phyloP scores from a whole-genome alignment of 768 basidiomycete species.

The Boletus rubescentipes region DNA sequence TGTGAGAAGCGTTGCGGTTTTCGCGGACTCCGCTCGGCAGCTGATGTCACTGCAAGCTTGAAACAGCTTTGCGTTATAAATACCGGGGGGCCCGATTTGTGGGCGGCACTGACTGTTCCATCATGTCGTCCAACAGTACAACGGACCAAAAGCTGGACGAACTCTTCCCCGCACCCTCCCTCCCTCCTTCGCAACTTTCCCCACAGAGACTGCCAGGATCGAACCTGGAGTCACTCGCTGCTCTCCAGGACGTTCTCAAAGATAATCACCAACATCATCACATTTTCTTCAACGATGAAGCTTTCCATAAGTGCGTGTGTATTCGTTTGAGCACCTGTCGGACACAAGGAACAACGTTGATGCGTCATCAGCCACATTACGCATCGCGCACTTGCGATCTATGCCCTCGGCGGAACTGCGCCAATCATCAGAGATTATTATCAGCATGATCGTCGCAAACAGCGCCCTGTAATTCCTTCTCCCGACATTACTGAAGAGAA shows the following conservation, averaged over 20 bases:
- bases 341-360: background rate
- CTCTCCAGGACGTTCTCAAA: conserved; percentile 37
- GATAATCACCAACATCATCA: conserved; percentile 51
- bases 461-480: conserved; percentile 25
- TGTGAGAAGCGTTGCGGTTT: background rate
- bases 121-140: conserved; percentile 13
- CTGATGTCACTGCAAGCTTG: background rate
- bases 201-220: conserved; percentile 32
- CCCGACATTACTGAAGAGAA: conserved; percentile 27
- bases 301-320: conserved; percentile 51
- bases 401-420: conserved; percentile 26
- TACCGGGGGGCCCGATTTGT: background rate
- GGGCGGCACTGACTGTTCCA: background rate
- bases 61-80: conserved; percentile 3
- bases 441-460: conserved; percentile 14
- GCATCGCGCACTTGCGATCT: conserved; percentile 31
- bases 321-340: background rate
- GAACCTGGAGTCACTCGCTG: conserved; percentile 18
- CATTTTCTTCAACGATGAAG: conserved; percentile 45
- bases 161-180: conserved; percentile 27
- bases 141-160: conserved; percentile 10
- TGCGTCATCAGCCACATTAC: conserved; percentile 24
- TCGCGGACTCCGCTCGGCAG: background rate
- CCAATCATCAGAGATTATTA: conserved; percentile 28
- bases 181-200: conserved; percentile 23